phyloP scores from a whole-genome alignment of 2,329 filamentous ascomycete genomes.

The Cladosporium sphaerospermum region DNA sequence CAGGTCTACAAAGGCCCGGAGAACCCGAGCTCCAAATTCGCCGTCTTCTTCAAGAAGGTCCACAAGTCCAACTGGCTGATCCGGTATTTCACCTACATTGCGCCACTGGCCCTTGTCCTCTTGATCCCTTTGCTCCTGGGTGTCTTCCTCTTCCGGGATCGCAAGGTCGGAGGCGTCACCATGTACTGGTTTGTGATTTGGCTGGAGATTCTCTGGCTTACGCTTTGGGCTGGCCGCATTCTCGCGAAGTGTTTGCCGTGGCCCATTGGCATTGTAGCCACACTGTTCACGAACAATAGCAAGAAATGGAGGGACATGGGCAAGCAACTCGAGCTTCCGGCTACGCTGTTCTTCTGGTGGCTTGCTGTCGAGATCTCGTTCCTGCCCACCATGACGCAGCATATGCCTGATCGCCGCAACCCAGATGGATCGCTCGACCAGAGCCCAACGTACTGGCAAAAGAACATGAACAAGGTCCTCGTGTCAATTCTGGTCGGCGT shows the following conservation, averaged over 20 bases:
- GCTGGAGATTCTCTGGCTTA: conserved; percentile 89
- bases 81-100: conserved; percentile 66
- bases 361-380: conserved; percentile 81
- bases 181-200: conserved; percentile 92
- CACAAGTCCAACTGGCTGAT: conserved; percentile 61
- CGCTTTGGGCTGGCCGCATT: conserved; percentile 69
- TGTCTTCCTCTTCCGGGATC: conserved; percentile 47
- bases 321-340: conserved; percentile 75
- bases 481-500: conserved; percentile 76
- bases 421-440: conserved; percentile 34
- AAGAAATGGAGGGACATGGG: conserved; percentile 94
- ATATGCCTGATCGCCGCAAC: conserved; percentile 25
- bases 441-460: conserved; percentile 59
- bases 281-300: conserved; percentile 73
- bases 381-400: conserved; percentile 69
- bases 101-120: conserved; percentile 57
- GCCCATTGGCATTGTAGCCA: conserved; percentile 58
- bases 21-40: conserved; percentile 55
- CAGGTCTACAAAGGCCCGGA: conserved; percentile 59
- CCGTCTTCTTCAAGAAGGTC: conserved; percentile 58
- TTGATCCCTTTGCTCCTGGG: conserved; percentile 64
- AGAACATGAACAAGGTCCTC: conserved; percentile 75
- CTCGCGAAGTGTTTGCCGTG: conserved; percentile 59
- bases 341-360: conserved; percentile 87
- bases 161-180: conserved; percentile 64